Evolutionary conservation across 805 yeast genomes (phyloP).

Genomic region (Lipomyces kockii): DNA sequence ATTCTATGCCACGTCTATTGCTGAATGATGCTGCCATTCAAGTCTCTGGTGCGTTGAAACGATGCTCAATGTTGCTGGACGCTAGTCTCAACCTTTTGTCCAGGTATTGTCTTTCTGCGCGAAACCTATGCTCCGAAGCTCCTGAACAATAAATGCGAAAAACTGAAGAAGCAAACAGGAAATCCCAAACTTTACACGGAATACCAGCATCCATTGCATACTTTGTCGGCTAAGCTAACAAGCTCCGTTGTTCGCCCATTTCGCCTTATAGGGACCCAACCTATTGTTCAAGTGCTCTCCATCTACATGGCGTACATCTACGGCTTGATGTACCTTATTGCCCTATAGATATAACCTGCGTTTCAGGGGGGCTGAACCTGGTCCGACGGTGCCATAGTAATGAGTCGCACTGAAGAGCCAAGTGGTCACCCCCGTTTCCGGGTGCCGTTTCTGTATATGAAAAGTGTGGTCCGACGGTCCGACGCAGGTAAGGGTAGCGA

Average conservation of each 20-base stretch:
- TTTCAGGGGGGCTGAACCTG: too few species aligned
- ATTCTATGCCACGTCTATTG: constrained; percentile 66
- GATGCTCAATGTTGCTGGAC: background rate
- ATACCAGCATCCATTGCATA: constrained; percentile 46
- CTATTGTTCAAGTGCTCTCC: constrained; percentile 11
- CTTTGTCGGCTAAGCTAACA: constrained; percentile 51
- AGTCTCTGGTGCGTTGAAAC: constrained; percentile 42
- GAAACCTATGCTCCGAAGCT: constrained; percentile 59
- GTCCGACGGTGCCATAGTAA: too few species aligned
- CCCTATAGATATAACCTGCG: too few species aligned
- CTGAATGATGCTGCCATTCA: constrained; percentile 29
- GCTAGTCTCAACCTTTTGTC: constrained; percentile 23
- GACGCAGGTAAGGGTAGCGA: too few species aligned
- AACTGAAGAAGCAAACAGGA: too few species aligned
- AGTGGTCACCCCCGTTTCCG: too few species aligned
- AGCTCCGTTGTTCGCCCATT: constrained; percentile 9
- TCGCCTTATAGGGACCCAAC: constrained; percentile 9
- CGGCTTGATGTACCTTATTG: background rate
- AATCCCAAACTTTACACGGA: too few species aligned
- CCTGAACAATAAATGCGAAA: background rate
- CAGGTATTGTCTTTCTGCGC: constrained; percentile 53
- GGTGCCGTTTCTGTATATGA: too few species aligned
- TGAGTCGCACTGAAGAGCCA: too few species aligned
- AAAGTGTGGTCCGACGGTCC: too few species aligned
- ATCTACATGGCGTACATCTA: constrained; percentile 1